Base-by-base conservation (phyloP, 306 rosid genomes). In the Gastrolobium villosum region DNA sequence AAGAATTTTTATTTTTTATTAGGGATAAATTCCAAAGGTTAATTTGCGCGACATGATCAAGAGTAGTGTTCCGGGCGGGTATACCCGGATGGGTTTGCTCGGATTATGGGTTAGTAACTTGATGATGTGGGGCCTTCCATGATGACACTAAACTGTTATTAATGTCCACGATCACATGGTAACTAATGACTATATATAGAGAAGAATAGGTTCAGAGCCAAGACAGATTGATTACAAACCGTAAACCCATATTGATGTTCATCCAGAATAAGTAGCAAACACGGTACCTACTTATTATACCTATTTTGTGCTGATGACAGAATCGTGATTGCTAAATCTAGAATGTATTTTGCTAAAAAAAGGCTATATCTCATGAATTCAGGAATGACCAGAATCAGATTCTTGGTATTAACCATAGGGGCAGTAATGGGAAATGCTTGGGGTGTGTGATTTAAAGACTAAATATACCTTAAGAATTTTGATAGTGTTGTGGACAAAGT, bases 391-490 rank as follows among this genome's bases (percentile, higher is more conserved):
- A 34, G 41, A 72, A 9, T 72, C 8, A 45, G 10, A 74, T 46
- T 74, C 48, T 74, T 61, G 70, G 70, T 32, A 41, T 32, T 74
- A 43, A 34, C 6, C 1, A 46, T 36, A 26, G 48, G 65, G 78
- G 67, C 26, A 56, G 43, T 36, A 40, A 30, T 30, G 44, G 63
- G 35, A 69, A 50, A 50, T 56, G 50, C 5, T 70, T 35, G 75
- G 50, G 36, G 35, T 37, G 34, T 39, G 8, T 46, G 79, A 60
- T 45, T 8, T 14, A 11, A 71, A 60, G 60, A 60, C 48, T 34
- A 32, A 44, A 76, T 57, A 52, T 76, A 43, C 73, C 31, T 76
- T 13, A 64, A 77, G 74, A 56, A 76, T 52, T 65, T 67, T 34
- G 20, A 32, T 3, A 6, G 32, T 41, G 34, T 65, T 60, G 70